Base-by-base conservation (phyloP, 148 eudicot genomes). In the Fagopyrum tataricum region DNA sequence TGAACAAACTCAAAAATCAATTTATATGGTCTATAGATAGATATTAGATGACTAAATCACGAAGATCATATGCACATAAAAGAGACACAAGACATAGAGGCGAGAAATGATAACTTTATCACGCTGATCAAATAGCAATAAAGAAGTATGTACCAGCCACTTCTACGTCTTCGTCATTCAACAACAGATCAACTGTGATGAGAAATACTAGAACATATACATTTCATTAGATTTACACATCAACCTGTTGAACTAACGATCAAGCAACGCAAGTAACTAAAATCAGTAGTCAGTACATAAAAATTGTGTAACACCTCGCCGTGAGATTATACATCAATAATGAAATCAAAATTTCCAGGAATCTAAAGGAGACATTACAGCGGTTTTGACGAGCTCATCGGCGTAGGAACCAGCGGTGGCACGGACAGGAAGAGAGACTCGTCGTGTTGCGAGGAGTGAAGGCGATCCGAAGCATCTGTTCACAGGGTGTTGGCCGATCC, bases 401-500 rank as follows among this genome's bases (percentile, higher is more conserved):
- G 91, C 73, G 81, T 87, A 92, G 41, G 93, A 84, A 77, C 88
- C 79, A 77, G 91, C 81, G 37, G 83, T 84, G 67, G 89, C 81
- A 70, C 78, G 82, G 67, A 73, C 23, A 4, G 80, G 59, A 67
- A 81, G 78, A 61, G 90, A 81, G 26, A 82, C 82, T 73, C 90
- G 92, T 72, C 83, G 81, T 68, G 81, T 55, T 15, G 89, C n/a
- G 21, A 78, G 58, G 6, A 62, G 42, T 56, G 70, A n/a, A 11
- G 81, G 55, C 23, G 90, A 83, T 83, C 85, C 81, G 4, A 20
- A 20, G 10, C 67, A 23, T 18, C 18, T 20, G 39, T 59, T 59
- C 31, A 21, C 24, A 26, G 67, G 67, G 23, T 59, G 67, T 59
- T 59, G 67, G 31, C 67, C 31, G 67, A 59, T 59, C 67, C 67